Evolutionary conservation across 2,329 filamentous ascomycete genomes (phyloP), one percentile per base, ranked within the genome.

Genomic region (Penicillium nordicum): DNA sequence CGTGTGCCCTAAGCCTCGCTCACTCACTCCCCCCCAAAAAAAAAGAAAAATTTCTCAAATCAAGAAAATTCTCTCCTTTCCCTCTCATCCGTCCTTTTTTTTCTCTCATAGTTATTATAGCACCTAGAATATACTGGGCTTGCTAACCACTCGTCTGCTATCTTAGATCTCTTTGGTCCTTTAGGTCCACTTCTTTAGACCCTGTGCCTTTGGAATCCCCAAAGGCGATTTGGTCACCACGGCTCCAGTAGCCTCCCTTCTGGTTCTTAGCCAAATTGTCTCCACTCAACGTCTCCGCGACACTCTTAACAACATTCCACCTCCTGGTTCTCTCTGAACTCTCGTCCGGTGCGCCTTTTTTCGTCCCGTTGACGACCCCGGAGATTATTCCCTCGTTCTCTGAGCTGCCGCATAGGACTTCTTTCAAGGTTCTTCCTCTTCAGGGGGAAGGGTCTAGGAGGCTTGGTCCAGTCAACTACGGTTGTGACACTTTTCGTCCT

Each of bases 331-430:
- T 61, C 55, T 59, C 67, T 66, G 64, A 65, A 40, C 52, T 59
- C 55, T 57, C 70, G 65, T 64, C 68, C 60, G 63, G 68, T 74
- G 65, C 73, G 74, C 67, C 74, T 70, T 70, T 72, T 73, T 66
- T 71, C 65, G 54, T 55, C 67, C 63, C 64, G 53, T 65, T 72
- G 65, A 71, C 72, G 63, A 66, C 69, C 64, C 66, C 66, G 61
- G 65, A 74, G 73, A 66, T 83, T 82, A 76, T 83, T 79, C 74
- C 79, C 83, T 76, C 78, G 83, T 79, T 79, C 79, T 77, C 79
- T 84, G 89, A 96, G 90, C 93, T 97, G 94, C 94, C 94, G 94
- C 93, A 99, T 99, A 97, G 91, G 90, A 95, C 89, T 87, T 85
- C 85, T 88, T 88, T 86, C 85, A 84, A 87, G 89, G 89, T 92